Percentiles rank a stretch among this genome's conserved stretches.
Evolutionary conservation across 2,329 filamentous ascomycete genomes (phyloP).

Genomic region (Corniculantispora saksenae): DNA sequence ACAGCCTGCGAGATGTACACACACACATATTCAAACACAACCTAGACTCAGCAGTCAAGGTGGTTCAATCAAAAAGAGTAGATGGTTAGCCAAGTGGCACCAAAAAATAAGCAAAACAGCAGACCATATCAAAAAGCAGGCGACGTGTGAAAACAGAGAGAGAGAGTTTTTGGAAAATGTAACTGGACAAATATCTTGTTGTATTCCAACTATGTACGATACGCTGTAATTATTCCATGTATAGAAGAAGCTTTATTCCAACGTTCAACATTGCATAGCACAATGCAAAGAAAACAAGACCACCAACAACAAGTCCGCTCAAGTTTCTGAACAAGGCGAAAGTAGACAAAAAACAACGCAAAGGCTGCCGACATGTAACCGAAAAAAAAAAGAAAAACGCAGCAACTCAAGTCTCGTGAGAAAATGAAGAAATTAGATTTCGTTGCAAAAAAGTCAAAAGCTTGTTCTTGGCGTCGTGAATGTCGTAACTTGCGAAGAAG

Average conservation of each 20-base stretch:
- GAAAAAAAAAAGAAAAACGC: not conserved
- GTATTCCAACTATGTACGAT: constrained; percentile 4
- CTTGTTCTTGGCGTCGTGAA: constrained; percentile 16
- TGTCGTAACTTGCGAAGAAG: constrained; percentile 7
- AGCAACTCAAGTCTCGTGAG: not conserved
- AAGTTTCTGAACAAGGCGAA: not conserved
- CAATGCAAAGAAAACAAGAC: not conserved
- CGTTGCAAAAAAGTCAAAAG: not conserved
- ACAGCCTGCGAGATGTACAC: not conserved
- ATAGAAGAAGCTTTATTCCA: not conserved
- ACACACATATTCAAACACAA: not conserved
- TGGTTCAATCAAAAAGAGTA: not conserved
- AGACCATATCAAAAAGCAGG: too few species aligned
- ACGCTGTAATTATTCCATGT: not conserved
- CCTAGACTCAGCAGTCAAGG: not conserved
- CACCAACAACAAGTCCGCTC: not conserved
- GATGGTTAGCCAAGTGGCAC: not conserved
- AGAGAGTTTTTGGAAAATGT: too few species aligned
- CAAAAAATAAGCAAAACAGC: not conserved
- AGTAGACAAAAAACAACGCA: not conserved
- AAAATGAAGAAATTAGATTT: not conserved
- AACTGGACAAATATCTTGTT: not conserved
- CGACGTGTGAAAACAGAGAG: too few species aligned
- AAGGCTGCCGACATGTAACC: not conserved
- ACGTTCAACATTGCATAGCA: not conserved